Conservation (phyloP, 2,329 filamentous ascomycete genomes). For the Cytospora piceicola region DNA sequence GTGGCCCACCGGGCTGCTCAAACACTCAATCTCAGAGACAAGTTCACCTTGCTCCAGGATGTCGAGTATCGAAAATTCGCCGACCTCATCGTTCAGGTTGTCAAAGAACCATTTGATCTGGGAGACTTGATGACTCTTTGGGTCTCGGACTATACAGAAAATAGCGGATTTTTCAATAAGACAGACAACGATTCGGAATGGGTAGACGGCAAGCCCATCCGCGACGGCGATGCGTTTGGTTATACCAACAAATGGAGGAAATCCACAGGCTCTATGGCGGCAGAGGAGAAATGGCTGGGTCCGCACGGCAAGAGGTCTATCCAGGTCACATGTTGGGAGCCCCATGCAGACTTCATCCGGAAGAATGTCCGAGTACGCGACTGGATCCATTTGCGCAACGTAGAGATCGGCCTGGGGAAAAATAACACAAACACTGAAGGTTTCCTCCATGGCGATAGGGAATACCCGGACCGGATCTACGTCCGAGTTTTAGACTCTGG, state of each 20-base stretch:
- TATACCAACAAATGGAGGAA: slow-evolving; percentile 48
- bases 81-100: slow-evolving; percentile 73
- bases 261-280: slow-evolving; percentile 33
- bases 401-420: slow-evolving; percentile 66
- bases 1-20: slow-evolving; percentile 46
- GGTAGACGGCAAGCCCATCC: slow-evolving; percentile 37
- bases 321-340: slow-evolving; percentile 71
- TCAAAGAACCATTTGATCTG: slow-evolving; percentile 52
- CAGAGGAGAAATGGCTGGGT: slow-evolving; percentile 62
- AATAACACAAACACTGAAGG: slow-evolving; percentile 69
- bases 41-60: slow-evolving; percentile 69
- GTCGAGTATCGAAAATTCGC: slow-evolving; percentile 60
- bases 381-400: slow-evolving; percentile 71
- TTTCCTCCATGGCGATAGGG: slow-evolving; percentile 65
- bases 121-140: slow-evolving; percentile 64
- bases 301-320: slow-evolving; percentile 75
- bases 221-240: slow-evolving; percentile 59
- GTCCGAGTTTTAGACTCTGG: slow-evolving; percentile 55
- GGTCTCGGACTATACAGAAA: slow-evolving; percentile 81
- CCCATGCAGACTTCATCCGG: slow-evolving; percentile 65
- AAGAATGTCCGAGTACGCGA: slow-evolving; percentile 59
- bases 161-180: slow-evolving; percentile 64
- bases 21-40: slow-evolving; percentile 54
- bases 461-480: slow-evolving; percentile 55
- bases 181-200: slow-evolving; percentile 38